These are phyloP conservation scores for Glomus cerebriforme DNA, from an alignment of 192 early-diverging fungal genomes.

Conservation along the genomic window DNA sequence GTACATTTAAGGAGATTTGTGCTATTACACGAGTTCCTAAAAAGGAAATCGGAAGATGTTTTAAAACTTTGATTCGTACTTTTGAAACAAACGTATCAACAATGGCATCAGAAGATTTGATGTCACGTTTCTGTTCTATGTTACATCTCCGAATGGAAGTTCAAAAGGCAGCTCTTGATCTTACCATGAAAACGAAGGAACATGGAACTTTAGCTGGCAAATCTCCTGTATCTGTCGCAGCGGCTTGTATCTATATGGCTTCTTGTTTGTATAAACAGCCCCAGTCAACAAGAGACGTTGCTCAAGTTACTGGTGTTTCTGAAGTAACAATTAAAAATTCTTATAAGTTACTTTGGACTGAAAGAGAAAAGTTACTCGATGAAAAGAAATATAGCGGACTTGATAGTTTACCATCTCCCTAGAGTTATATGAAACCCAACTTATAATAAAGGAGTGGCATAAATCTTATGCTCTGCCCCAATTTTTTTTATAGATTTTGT, in stretches of 20 bases:
- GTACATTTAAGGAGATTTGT: conserved; percentile 95
- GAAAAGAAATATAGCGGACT: conserved; percentile 14
- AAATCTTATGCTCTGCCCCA: background rate
- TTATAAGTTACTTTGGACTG: conserved; percentile 68
- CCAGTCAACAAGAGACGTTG: conserved; percentile 75
- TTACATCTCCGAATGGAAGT: conserved; percentile 68
- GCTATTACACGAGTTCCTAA: conserved; percentile 87
- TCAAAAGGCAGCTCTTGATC: conserved; percentile 69
- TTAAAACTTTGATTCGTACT: conserved; percentile 64
- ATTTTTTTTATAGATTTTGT: too few relatives aligned
- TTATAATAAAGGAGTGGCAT: too few relatives aligned
- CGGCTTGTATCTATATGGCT: conserved; percentile 88
- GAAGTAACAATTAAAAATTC: conserved; percentile 93
- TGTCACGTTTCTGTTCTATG: conserved; percentile 81
- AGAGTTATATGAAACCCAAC: background rate
- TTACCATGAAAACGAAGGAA: conserved; percentile 73
- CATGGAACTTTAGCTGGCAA: conserved; percentile 87
- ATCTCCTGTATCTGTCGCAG: conserved; percentile 89
- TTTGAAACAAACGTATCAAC: conserved; percentile 60
- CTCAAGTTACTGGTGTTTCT: conserved; percentile 84
- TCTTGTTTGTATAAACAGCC: conserved; percentile 69
- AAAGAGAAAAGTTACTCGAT: conserved; percentile 57
- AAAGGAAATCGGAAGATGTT: conserved; percentile 90
- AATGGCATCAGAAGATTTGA: conserved; percentile 73
- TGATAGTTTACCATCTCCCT: conserved; percentile 22